Conservation (phyloP, 1,284 basidiomycete genomes). For the Boletus sp. region DNA sequence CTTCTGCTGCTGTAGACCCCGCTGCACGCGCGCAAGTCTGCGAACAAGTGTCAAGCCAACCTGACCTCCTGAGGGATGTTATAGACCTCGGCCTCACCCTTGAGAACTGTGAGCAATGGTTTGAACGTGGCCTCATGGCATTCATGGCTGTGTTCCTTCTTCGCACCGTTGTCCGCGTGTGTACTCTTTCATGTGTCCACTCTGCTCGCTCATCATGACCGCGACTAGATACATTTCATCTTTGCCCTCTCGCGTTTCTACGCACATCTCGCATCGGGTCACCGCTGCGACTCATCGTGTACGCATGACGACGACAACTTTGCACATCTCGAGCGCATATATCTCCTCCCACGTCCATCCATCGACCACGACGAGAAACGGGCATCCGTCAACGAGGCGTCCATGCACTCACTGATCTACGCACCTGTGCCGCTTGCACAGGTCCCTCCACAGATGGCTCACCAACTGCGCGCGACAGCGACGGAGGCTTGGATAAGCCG, state of each 20-base stretch:
- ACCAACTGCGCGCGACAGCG: conserved; percentile 50
- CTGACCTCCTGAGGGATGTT: conserved; percentile 67
- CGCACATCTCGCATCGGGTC: conserved; percentile 43
- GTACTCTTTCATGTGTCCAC: neutral
- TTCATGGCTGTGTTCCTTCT: conserved; percentile 56
- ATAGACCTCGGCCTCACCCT: conserved; percentile 66
- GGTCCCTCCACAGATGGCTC: conserved; percentile 43
- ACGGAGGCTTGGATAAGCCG: conserved; percentile 61
- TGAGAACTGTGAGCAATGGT: conserved; percentile 76
- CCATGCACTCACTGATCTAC: conserved; percentile 42
- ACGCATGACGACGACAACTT: conserved; percentile 5
- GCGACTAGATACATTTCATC: conserved; percentile 62
- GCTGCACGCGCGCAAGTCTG: conserved; percentile 58
- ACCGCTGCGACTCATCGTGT: conserved; percentile 17
- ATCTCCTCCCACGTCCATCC: conserved; percentile 44
- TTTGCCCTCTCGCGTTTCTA: conserved; percentile 65
- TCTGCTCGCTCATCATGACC: neutral
- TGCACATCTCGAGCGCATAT: conserved; percentile 48
- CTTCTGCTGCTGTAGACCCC: conserved; percentile 56
- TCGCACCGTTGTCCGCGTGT: conserved; percentile 62
- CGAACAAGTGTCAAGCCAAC: conserved; percentile 68
- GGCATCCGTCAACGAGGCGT: conserved; percentile 20
- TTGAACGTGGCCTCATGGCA: conserved; percentile 59
- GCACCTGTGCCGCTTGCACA: conserved; percentile 59
- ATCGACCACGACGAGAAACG: conserved; percentile 8